phyloP scores from a whole-genome alignment of 768 basidiomycete species.

The Mycena capillaripes region DNA sequence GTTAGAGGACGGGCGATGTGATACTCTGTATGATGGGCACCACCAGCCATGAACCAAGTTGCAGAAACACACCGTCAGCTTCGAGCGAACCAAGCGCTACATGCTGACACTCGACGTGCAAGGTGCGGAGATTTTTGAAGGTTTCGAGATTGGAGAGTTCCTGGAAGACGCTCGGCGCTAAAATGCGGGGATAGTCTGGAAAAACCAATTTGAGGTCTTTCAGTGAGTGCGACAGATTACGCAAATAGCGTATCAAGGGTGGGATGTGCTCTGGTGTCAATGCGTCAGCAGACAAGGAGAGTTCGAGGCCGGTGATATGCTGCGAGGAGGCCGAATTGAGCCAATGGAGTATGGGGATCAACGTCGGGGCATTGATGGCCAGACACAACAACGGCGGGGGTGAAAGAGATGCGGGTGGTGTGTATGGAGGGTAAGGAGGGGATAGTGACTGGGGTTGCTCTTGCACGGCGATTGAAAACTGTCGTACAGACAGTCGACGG shows the following conservation, averaged over 20 bases:
- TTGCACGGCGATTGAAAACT: neutral
- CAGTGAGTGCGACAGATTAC: neutral
- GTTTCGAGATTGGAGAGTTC: neutral
- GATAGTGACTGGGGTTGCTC: no score
- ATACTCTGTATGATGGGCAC: neutral
- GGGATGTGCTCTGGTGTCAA: neutral
- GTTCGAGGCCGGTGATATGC: conserved; percentile 3
- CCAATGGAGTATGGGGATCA: conserved; percentile 18
- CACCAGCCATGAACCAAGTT: no score
- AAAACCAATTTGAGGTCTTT: neutral
- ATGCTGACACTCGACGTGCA: neutral
- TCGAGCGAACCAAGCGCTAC: no score
- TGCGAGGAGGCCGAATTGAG: conserved; percentile 11
- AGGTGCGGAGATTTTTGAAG: neutral
- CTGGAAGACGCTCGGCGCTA: no score
- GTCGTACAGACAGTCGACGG: neutral
- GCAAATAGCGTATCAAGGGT: neutral
- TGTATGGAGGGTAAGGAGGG: conserved; percentile 10
- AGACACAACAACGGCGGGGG: neutral
- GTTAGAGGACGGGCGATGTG: neutral
- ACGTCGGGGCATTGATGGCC: neutral
- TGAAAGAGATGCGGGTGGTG: neutral
- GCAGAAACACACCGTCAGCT: no score
- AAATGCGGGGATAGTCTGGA: neutral
- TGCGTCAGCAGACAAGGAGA: neutral